phyloP scores from a whole-genome alignment of 2,329 filamentous ascomycete species.

The Penicillium sp. region DNA sequence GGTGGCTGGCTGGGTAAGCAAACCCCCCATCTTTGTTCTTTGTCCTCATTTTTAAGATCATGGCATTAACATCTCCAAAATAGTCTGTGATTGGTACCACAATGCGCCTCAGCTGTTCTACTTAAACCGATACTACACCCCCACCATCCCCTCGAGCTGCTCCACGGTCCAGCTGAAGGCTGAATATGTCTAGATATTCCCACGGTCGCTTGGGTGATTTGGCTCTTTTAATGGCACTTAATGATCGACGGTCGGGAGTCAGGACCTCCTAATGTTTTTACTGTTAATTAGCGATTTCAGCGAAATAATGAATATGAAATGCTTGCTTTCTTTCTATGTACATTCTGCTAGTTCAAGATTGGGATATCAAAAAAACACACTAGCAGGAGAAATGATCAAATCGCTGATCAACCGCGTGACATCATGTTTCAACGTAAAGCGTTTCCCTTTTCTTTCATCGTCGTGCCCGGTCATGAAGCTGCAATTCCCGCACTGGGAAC shows the following conservation, averaged over 20 bases:
- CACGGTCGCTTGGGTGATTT: conserved; percentile 7
- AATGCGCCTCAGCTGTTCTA: conserved; percentile 44
- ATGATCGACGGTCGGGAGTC: not conserved
- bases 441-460: not conserved
- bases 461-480: not conserved
- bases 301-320: conserved; percentile 7
- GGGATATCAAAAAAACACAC: conserved; percentile 8
- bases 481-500: not conserved
- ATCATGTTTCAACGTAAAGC: conserved; percentile 10
- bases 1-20: conserved; percentile 43
- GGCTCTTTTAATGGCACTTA: not conserved
- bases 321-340: conserved; percentile 4
- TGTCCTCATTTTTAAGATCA: not conserved
- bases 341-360: conserved; percentile 6
- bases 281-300: conserved; percentile 5
- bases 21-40: not conserved
- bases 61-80: conserved; percentile 5
- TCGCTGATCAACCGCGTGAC: not conserved
- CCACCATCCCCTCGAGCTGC: conserved; percentile 35
- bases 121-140: conserved; percentile 25
- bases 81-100: conserved; percentile 45
- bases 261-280: conserved; percentile 3
- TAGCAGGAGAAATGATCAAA: not conserved
- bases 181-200: conserved; percentile 22
- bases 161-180: conserved; percentile 33